A percentile compares a stretch with the other conserved stretches of the same genome.
Evolutionary conservation across 257 asterid species (phyloP).

Genomic region (Capsicum chinense): DNA sequence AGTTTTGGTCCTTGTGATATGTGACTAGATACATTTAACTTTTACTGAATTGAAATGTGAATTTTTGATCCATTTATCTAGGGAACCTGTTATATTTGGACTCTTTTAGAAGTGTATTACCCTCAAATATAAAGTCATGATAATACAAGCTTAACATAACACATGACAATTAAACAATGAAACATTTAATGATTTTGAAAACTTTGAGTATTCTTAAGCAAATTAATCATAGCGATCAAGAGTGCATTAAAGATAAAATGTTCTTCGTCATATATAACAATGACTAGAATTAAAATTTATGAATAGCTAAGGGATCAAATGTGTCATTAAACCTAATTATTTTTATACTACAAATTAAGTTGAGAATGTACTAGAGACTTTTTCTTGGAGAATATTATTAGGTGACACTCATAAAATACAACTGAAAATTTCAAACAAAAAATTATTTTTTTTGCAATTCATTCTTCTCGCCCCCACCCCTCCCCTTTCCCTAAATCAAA

Average conservation of each 20-base stretch:
- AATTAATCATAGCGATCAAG: not conserved
- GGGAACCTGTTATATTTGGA: not conserved
- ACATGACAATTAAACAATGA: not conserved
- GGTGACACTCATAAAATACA: not conserved
- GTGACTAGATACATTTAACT: not conserved
- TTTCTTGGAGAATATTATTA: conserved; percentile 19
- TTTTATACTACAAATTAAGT: too few relatives aligned
- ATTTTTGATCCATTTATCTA: not conserved
- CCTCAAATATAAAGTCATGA: not conserved
- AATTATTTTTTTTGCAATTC: not conserved
- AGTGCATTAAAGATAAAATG: not conserved
- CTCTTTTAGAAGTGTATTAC: not conserved
- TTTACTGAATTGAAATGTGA: not conserved
- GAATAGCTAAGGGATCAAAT: not conserved
- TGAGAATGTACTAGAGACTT: not conserved
- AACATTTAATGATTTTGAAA: not conserved
- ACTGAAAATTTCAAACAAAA: not conserved
- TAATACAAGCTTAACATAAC: not conserved
- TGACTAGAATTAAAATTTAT: not conserved
- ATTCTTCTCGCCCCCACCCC: not conserved
- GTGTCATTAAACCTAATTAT: not conserved
- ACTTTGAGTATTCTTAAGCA: not conserved
- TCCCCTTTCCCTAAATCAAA: not conserved
- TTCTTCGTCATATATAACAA: not conserved
- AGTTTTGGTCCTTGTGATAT: not conserved